These are phyloP conservation scores for Colletotrichum sp. DNA, from an alignment of 2,329 filamentous ascomycete genomes.

Conservation along the genomic window DNA sequence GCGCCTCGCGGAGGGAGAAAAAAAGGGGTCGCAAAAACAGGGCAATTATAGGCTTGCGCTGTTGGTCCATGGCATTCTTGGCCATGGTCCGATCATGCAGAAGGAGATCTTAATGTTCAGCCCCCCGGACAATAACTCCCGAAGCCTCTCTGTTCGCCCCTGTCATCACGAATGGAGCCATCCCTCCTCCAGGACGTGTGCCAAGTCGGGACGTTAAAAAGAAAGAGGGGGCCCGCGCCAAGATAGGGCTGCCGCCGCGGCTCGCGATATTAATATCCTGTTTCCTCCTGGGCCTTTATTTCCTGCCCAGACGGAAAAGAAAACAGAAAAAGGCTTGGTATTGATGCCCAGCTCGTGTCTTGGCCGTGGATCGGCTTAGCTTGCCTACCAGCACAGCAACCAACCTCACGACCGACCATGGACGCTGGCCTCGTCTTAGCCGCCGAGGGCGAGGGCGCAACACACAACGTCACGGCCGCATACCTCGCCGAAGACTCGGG, in stretches of 20 bases:
- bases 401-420: background rate
- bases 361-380: constrained; percentile 17
- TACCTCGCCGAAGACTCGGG: constrained; percentile 15
- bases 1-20: background rate
- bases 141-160: background rate
- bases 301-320: background rate
- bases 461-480: background rate
- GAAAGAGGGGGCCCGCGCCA: constrained; percentile 5
- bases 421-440: background rate
- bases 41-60: background rate
- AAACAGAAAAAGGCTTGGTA: background rate
- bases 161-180: background rate
- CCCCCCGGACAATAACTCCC: background rate
- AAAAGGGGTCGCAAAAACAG: background rate
- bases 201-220: constrained; percentile 11
- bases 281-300: background rate
- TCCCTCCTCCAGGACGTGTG: background rate
- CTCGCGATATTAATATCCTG: background rate
- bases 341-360: constrained; percentile 12
- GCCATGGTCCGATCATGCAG: background rate
- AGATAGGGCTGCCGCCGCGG: background rate
- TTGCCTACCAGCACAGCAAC: background rate
- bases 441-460: background rate
- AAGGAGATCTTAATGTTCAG: background rate
- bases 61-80: background rate